These are phyloP conservation scores for Ophiostoma piceae DNA, from an alignment of 2,329 filamentous ascomycete species.

Conservation along the genomic window DNA sequence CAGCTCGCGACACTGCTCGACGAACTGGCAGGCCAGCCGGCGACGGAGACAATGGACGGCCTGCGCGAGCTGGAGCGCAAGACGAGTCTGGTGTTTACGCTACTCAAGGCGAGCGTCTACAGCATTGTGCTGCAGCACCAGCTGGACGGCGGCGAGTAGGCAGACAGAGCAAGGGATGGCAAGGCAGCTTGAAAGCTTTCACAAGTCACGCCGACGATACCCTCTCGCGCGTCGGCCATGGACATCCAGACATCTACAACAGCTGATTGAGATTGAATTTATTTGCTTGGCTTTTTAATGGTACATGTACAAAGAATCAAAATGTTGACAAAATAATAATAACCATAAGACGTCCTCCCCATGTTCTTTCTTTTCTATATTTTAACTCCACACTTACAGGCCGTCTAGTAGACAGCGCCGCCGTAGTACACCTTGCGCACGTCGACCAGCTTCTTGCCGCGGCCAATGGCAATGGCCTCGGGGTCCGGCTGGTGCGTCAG, in stretches of 20 bases:
- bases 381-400: constrained; percentile 29
- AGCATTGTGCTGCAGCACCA: constrained; percentile 98
- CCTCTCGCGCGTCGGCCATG: constrained; percentile 23
- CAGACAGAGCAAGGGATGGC: constrained; percentile 28
- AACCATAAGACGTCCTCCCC: constrained; percentile 8
- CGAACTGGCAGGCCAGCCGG: constrained; percentile 62
- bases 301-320: not conserved
- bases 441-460: constrained; percentile 94
- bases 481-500: constrained; percentile 79
- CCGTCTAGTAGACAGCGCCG: constrained; percentile 54
- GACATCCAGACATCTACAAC: too few relatives aligned
- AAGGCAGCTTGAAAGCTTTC: not conserved
- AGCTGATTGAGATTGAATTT: constrained; percentile 13
- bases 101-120: constrained; percentile 97
- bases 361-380: not conserved
- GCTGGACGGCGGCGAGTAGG: constrained; percentile 64
- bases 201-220: constrained; percentile 20
- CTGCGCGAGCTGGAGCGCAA: constrained; percentile 86
- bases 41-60: constrained; percentile 78
- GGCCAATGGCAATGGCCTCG: constrained; percentile 79
- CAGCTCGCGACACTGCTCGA: constrained; percentile 57
- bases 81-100: constrained; percentile 87
- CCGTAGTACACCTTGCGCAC: constrained; percentile 96
- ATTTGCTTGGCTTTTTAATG: constrained; percentile 13
- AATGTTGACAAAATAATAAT: not conserved